These are phyloP conservation scores for Ceratobasidium sp. DNA, from an alignment of 1,284 basidiomycete species.

Conservation along the genomic window DNA sequence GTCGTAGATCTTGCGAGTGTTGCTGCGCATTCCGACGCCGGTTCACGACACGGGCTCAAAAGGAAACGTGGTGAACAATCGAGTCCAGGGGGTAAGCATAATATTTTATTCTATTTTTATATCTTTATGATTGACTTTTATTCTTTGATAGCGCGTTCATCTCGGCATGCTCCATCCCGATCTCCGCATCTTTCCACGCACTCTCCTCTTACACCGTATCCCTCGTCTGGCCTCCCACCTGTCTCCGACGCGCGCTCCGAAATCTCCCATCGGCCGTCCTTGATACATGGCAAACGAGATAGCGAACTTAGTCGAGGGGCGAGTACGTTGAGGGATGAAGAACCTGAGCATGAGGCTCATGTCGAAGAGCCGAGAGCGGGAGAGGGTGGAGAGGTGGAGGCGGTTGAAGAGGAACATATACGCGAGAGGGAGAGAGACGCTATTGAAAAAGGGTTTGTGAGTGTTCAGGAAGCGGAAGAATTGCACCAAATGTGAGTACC, in stretches of 20 bases:
- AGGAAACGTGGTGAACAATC: slow-evolving; percentile 20
- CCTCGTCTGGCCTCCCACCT: background rate
- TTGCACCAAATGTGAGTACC: slow-evolving; percentile 50
- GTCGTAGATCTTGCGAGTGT: slow-evolving; percentile 45
- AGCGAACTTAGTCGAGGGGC: slow-evolving; percentile 34
- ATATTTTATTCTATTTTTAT: slow-evolving; percentile 7
- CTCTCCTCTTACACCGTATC: slow-evolving; percentile 15
- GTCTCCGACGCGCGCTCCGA: slow-evolving; percentile 9
- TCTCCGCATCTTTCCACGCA: slow-evolving; percentile 1
- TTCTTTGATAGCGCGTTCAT: background rate
- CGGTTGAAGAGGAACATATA: slow-evolving; percentile 27
- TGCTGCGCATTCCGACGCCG: slow-evolving; percentile 29
- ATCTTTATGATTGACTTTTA: background rate
- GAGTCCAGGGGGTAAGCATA: slow-evolving; percentile 17
- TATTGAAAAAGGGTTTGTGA: slow-evolving; percentile 50
- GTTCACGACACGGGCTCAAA: slow-evolving; percentile 27
- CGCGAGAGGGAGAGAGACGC: slow-evolving; percentile 47
- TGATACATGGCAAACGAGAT: background rate
- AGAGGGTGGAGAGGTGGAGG: slow-evolving; percentile 17
- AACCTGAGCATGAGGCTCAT: slow-evolving; percentile 25
- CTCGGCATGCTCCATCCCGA: slow-evolving; percentile 7
- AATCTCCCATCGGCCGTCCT: background rate
- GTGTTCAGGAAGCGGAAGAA: slow-evolving; percentile 49
- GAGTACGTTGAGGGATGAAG: slow-evolving; percentile 19
- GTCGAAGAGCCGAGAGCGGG: slow-evolving; percentile 9